Evolutionary conservation across 1,284 basidiomycete genomes (phyloP), one percentile per base, ranked within the genome.

Genomic region (Schizophyllum commune): DNA sequence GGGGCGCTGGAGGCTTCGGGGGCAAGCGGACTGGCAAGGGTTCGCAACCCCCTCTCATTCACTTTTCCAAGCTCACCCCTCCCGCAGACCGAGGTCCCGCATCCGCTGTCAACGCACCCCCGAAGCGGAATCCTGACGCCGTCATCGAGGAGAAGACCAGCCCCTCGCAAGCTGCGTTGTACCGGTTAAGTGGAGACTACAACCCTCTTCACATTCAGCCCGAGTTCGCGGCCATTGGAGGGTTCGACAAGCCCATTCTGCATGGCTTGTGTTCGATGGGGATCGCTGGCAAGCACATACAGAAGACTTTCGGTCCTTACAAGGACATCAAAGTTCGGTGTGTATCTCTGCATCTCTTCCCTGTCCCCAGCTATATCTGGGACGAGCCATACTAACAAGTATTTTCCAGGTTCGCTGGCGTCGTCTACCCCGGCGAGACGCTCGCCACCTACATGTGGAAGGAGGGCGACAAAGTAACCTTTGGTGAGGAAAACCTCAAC

Each of bases 391-490:
- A 15, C 58, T 61, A 52, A n/a, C 39, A 58, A 57, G 13, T 13
- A 32, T n/a, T 56, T 13, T 47, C 22, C 61, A 89, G 91, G 60
- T 95, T 96, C 73, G 84, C 88, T 0, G 92, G 92, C n/a, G 84
- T 91, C 5, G 94, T 99, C 34, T 96, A 91, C 72, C 96, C 96
- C 4, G 96, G 96, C 9, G 95, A 99, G 78, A 98, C 96, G 0
- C 81, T 97, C 56, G 79, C 94, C 19, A 97, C 94, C 0, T 86
- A 93, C 72, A 97, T 98, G 95, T 99, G 96, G 96, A 98, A 96
- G 73, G 94, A 98, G 69, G 92, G 89, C 19, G 76, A 84, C 69
- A 98, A 91, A 76, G 89, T 98, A 65, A 86, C 98, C 65, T 99
- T 99, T 75, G 80, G 92, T 94, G 72, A 71, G 91, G 81, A 0